Percentiles rank a stretch among this genome's conserved stretches.
Conservation (phyloP, 495 filamentous ascomycete species). For the Lasiosphaeris hirsuta region DNA sequence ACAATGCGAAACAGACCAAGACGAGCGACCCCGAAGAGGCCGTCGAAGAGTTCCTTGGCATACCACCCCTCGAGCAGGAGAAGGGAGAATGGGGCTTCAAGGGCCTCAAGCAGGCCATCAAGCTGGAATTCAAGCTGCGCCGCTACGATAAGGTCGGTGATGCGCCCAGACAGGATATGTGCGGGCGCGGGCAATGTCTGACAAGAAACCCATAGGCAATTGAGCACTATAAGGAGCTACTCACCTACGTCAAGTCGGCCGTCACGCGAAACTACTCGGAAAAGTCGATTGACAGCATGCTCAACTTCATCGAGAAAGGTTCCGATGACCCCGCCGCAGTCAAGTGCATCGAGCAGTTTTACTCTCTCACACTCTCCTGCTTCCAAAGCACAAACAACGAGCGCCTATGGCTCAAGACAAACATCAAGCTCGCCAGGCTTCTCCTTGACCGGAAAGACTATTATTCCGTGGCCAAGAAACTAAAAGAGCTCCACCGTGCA, state of each 20-base stretch:
- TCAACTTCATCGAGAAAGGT: conserved; percentile 94
- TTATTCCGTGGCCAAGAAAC: conserved; percentile 70
- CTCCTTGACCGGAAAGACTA: conserved; percentile 92
- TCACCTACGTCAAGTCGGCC: conserved; percentile 95
- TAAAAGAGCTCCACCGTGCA: conserved; percentile 82
- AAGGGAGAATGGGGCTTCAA: conserved; percentile 99
- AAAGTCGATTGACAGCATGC: conserved; percentile 99
- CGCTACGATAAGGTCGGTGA: conserved; percentile 71
- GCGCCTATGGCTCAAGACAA: conserved; percentile 95
- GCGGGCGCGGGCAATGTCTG: background rate
- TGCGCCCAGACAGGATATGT: background rate
- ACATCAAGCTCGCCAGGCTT: conserved; percentile 90
- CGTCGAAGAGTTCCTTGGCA: conserved; percentile 83
- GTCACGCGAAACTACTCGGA: conserved; percentile 98
- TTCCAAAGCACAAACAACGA: conserved; percentile 99
- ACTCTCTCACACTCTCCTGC: conserved; percentile 84
- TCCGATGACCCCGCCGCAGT: conserved; percentile 73
- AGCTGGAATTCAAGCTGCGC: conserved; percentile 86
- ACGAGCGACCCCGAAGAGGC: conserved; percentile 80
- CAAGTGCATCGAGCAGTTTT: conserved; percentile 92
- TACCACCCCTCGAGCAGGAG: conserved; percentile 76
- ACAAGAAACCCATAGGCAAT: conserved; percentile 60
- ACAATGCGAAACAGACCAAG: conserved; percentile 98
- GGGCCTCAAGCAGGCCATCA: conserved; percentile 94
- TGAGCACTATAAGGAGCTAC: conserved; percentile 91